Percentiles rank a stretch among this genome's conserved stretches.
Conservation (phyloP, 108 stramenopile species). For the Cyclostephanos tholiformis region DNA sequence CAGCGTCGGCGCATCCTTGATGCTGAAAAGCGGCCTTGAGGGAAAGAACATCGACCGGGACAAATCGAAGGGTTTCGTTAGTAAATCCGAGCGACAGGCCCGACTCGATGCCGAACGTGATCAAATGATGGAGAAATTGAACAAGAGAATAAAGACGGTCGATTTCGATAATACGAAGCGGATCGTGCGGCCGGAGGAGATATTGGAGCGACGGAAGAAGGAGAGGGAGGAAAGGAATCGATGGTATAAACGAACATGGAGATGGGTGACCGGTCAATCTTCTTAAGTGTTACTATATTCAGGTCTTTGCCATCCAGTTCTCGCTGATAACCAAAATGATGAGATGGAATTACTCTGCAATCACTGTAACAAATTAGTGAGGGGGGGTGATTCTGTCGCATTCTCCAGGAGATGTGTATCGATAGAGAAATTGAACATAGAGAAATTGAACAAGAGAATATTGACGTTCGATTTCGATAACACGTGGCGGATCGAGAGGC, state of each 20-base stretch:
- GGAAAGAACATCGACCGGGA: constrained; percentile 88
- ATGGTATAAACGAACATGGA: constrained; percentile 75
- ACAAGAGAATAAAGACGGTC: constrained; percentile 55
- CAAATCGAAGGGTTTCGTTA: constrained; percentile 69
- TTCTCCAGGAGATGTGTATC: no score
- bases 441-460: no score
- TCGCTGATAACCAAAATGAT: no score
- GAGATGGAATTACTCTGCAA: no score
- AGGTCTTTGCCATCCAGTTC: background rate
- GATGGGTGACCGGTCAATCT: constrained; percentile 47
- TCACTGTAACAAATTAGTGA: no score
- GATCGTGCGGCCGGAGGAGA: constrained; percentile 88
- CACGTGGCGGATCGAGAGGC: no score
- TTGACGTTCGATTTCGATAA: no score
- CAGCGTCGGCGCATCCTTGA: constrained; percentile 75
- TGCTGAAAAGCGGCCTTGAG: constrained; percentile 77
- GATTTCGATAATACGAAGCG: constrained; percentile 91
- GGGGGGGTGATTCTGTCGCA: no score
- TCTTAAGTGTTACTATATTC: constrained; percentile 1
- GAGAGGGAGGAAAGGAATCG: constrained; percentile 81
- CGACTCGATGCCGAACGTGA: constrained; percentile 77
- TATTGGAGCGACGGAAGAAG: constrained; percentile 72
- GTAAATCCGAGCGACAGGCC: constrained; percentile 83
- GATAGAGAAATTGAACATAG: no score
- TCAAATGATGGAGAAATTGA: constrained; percentile 88